These are phyloP conservation scores for Apophysomyces trapeziformis DNA, from an alignment of 371 early-diverging fungal species.

Conservation along the genomic window DNA sequence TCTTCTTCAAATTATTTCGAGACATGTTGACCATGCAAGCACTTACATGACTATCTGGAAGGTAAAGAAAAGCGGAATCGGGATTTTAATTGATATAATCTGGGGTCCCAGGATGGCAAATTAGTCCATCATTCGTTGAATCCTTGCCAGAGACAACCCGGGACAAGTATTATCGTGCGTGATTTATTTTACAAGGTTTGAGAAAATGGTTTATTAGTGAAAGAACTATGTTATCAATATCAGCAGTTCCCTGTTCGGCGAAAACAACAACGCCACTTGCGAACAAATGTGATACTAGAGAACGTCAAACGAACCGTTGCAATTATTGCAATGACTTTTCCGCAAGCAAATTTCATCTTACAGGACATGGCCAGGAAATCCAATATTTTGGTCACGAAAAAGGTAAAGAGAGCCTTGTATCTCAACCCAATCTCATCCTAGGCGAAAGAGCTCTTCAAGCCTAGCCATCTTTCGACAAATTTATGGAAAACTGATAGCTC, in stretches of 20 bases:
- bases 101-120: conserved; percentile 52
- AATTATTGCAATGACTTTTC: conserved; percentile 50
- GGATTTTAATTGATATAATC: not conserved
- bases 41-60: conserved; percentile 59
- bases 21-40: conserved; percentile 31
- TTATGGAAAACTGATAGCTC: conserved; percentile 16
- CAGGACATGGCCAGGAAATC: conserved; percentile 42
- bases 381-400: conserved; percentile 48
- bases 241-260: conserved; percentile 65
- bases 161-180: conserved; percentile 63
- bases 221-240: not conserved
- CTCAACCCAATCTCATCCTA: not conserved
- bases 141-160: conserved; percentile 41
- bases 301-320: conserved; percentile 56
- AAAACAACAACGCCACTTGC: conserved; percentile 22
- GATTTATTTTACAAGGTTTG: conserved; percentile 72
- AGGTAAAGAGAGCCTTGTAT: conserved; percentile 32
- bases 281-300: conserved; percentile 39
- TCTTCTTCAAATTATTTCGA: conserved; percentile 62
- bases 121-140: conserved; percentile 29
- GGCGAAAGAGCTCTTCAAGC: conserved; percentile 13
- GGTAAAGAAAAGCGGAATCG: conserved; percentile 30
- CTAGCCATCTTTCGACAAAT: conserved; percentile 15
- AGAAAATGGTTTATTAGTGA: conserved; percentile 19
- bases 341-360: conserved; percentile 50